A percentile compares a stretch with the other conserved stretches of the same genome.
Conservation (phyloP, 192 early-diverging fungal species). For the Oehlia diaphana region DNA sequence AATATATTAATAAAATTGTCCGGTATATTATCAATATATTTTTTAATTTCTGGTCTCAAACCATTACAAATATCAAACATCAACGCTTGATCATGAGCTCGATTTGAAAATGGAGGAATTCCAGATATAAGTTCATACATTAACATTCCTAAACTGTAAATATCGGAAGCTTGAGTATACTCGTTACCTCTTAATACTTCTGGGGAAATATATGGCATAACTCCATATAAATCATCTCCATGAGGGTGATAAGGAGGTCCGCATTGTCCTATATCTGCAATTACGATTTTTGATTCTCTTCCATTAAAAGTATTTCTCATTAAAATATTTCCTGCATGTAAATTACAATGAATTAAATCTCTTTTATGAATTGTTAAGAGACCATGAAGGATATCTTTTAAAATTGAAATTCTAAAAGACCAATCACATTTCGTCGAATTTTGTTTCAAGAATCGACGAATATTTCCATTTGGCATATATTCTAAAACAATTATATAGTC, state of each 20-base stretch:
- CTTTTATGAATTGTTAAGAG: slow-evolving; percentile 38
- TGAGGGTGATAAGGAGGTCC: background rate
- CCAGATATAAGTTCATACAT: slow-evolving; percentile 45
- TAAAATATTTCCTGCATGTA: slow-evolving; percentile 47
- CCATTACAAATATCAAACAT: slow-evolving; percentile 37
- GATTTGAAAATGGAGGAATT: slow-evolving; percentile 36
- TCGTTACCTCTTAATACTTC: slow-evolving; percentile 28
- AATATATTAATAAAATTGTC: slow-evolving; percentile 37
- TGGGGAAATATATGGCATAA: slow-evolving; percentile 36
- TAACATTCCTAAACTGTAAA: slow-evolving; percentile 45
- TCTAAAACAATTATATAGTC: slow-evolving; percentile 44
- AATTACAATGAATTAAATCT: slow-evolving; percentile 41
- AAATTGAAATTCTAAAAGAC: background rate
- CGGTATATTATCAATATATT: slow-evolving; percentile 29
- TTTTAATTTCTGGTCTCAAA: slow-evolving; percentile 34
- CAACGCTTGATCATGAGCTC: slow-evolving; percentile 32
- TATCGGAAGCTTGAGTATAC: slow-evolving; percentile 22
- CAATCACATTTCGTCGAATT: background rate
- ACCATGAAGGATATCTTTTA: slow-evolving; percentile 33
- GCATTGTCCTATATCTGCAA: background rate
- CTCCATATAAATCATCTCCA: slow-evolving; percentile 27
- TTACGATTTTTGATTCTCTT: background rate
- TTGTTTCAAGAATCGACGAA: background rate
- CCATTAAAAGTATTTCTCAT: slow-evolving; percentile 16
- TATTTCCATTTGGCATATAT: slow-evolving; percentile 26